Percentiles rank a stretch among this genome's conserved stretches.
Conservation (phyloP, 331 rosid genomes). For the Acacia concinna region DNA sequence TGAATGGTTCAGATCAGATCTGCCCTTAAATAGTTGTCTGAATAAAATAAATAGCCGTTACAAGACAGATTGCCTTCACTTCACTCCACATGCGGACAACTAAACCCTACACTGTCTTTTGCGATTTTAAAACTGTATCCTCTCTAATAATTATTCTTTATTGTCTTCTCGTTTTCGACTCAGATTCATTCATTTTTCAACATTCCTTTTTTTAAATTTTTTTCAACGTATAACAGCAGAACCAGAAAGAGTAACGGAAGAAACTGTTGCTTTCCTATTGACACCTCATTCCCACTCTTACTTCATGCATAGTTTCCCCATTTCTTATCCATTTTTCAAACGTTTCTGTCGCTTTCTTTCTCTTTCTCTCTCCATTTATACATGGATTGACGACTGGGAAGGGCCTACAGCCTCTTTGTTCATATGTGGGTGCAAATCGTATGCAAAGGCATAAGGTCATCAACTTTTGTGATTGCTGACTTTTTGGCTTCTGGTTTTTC, state of each 20-base stretch:
- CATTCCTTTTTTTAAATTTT: too few species aligned
- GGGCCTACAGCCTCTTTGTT: constrained; percentile 4
- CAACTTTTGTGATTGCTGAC: constrained; percentile 36
- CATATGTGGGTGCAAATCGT: constrained; percentile 6
- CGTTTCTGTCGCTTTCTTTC: constrained; percentile 19
- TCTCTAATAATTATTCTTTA: not conserved
- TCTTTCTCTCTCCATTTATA: not conserved
- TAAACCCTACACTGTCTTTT: not conserved
- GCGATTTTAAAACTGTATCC: not conserved
- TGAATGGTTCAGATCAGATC: not conserved
- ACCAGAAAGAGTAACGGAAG: constrained; percentile 1
- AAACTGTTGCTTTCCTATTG: constrained; percentile 15
- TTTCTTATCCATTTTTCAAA: not conserved
- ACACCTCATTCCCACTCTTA: not conserved
- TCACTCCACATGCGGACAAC: constrained; percentile 36
- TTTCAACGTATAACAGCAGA: not conserved
- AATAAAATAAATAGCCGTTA: constrained; percentile 42
- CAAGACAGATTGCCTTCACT: constrained; percentile 7
- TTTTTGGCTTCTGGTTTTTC: constrained; percentile 23
- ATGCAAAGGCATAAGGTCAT: constrained; percentile 21
- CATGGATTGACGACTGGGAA: not conserved
- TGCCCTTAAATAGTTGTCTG: not conserved
- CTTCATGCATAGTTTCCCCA: not conserved
- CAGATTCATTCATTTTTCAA: not conserved
- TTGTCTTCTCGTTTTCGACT: not conserved